phyloP scores from a whole-genome alignment of 768 basidiomycete species.

The Pulveroboletus sp. region DNA sequence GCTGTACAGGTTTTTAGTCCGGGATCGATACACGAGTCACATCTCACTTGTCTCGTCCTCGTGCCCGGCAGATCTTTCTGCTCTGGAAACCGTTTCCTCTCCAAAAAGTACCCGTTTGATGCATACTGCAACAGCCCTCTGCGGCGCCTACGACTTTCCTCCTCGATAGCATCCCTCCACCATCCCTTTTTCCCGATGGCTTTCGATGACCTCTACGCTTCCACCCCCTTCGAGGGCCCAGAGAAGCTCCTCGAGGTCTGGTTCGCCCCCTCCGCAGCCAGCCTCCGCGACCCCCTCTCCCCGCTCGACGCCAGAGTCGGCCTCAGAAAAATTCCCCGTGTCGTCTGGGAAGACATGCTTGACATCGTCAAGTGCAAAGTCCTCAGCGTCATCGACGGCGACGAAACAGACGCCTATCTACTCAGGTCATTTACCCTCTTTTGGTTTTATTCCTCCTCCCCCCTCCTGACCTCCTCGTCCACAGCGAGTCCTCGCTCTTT shows the following conservation, averaged over 20 bases:
- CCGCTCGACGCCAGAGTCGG: conserved; percentile 53
- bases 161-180: conserved; percentile 45
- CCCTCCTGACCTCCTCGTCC: conserved; percentile 10
- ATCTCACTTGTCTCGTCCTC: conserved; percentile 11
- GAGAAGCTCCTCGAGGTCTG: conserved; percentile 97
- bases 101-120: conserved; percentile 35
- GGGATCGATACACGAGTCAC: conserved; percentile 5
- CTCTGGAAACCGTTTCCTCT: conserved; percentile 4
- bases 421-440: conserved; percentile 60
- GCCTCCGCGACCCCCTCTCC: conserved; percentile 47
- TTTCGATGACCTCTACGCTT: conserved; percentile 25
- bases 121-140: conserved; percentile 40
- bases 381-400: conserved; percentile 82
- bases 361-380: conserved; percentile 96
- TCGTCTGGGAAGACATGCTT: conserved; percentile 95
- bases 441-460: conserved; percentile 1
- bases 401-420: conserved; percentile 93
- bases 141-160: conserved; percentile 36
- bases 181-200: conserved; percentile 21
- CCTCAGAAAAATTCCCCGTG: conserved; percentile 69
- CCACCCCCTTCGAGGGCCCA: conserved; percentile 83
- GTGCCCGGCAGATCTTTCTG: conserved; percentile 15
- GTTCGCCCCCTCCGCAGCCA: conserved; percentile 80
- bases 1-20: conserved; percentile 18
- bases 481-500: conserved; percentile 97